Percentiles rank a stretch among this genome's conserved stretches.
phyloP scores from a whole-genome alignment of 2,329 filamentous ascomycete species.

The Aspergillus sergii region DNA sequence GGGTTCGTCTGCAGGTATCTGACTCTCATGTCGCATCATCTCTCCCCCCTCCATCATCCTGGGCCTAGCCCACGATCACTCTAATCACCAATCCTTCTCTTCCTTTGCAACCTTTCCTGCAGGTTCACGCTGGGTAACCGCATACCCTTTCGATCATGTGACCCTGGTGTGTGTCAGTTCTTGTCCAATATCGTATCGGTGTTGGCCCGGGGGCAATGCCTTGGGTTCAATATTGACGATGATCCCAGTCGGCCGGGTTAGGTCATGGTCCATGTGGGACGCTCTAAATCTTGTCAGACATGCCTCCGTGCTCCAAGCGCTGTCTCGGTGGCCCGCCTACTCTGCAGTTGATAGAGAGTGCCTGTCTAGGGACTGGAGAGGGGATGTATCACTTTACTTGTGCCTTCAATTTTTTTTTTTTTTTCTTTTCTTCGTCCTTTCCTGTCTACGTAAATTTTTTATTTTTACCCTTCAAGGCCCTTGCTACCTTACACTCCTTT shows the following conservation, averaged over 20 bases:
- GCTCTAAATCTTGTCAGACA: conserved; percentile 35
- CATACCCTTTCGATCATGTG: conserved; percentile 42
- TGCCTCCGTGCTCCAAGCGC: conserved; percentile 29
- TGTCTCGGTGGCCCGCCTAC: conserved; percentile 22
- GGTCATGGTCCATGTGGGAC: conserved; percentile 23
- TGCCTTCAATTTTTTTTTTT: conserved; percentile 10
- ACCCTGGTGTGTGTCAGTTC: conserved; percentile 26
- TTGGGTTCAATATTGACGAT: conserved; percentile 27
- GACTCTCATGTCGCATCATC: conserved; percentile 22
- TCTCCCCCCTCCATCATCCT: conserved; percentile 13
- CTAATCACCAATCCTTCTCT: conserved; percentile 26
- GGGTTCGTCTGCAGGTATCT: conserved; percentile 24
- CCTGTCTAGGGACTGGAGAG: conserved; percentile 11
- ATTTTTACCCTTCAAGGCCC: conserved; percentile 2
- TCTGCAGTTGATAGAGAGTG: conserved; percentile 20
- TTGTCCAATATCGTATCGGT: conserved; percentile 29
- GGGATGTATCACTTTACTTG: conserved; percentile 29
- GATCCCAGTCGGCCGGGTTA: conserved; percentile 28
- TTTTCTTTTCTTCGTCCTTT: conserved; percentile 9
- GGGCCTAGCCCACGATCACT: conserved; percentile 13
- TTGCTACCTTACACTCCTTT: background rate
- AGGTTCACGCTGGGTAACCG: conserved; percentile 37
- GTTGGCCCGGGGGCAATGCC: conserved; percentile 23
- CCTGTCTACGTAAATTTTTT: background rate
- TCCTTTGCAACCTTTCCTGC: conserved; percentile 23